Percentiles rank a stretch among this genome's conserved stretches.
phyloP scores from a whole-genome alignment of 805 yeast species.

The Cyberlindnera suaveolens region DNA sequence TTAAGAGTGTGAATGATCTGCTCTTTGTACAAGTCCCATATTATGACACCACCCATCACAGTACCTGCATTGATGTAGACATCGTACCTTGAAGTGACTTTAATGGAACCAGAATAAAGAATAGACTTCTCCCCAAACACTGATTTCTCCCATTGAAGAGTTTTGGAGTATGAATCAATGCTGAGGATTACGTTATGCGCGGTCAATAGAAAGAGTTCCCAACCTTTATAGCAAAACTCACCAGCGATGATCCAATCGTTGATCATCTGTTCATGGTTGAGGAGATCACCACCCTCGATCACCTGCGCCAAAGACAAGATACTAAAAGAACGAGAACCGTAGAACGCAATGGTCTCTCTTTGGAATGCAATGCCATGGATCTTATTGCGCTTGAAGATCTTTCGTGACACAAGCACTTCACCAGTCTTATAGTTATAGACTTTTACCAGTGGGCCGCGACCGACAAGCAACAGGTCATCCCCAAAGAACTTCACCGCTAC shows the following conservation, averaged over 20 bases:
- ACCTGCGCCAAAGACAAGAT: slow-evolving; percentile 31
- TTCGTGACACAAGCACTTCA: slow-evolving; percentile 30
- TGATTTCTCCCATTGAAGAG: slow-evolving; percentile 25
- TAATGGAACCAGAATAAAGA: slow-evolving; percentile 79
- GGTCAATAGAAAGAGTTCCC: slow-evolving; percentile 50
- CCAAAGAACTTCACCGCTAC: slow-evolving; percentile 16
- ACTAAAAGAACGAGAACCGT: slow-evolving; percentile 71
- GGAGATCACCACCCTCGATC: slow-evolving; percentile 19
- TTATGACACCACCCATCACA: slow-evolving; percentile 78
- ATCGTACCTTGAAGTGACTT: slow-evolving; percentile 32
- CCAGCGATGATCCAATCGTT: slow-evolving; percentile 79
- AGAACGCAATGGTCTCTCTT: slow-evolving; percentile 33
- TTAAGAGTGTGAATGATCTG: slow-evolving; percentile 48
- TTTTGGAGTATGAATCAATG: slow-evolving; percentile 25
- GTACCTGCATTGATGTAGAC: slow-evolving; percentile 83
- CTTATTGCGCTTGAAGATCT: slow-evolving; percentile 64
- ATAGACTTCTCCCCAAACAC: slow-evolving; percentile 70
- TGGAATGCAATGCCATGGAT: slow-evolving; percentile 66
- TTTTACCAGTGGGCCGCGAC: slow-evolving; percentile 65
- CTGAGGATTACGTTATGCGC: slow-evolving; percentile 70
- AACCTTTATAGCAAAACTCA: slow-evolving; percentile 37
- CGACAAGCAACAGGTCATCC: slow-evolving; percentile 43
- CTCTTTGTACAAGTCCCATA: slow-evolving; percentile 57
- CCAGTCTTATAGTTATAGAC: slow-evolving; percentile 41
- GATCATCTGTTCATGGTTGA: slow-evolving; percentile 39